Conservation (phyloP, 352 stramenopile genomes). For the Pythium grandisporangium region DNA sequence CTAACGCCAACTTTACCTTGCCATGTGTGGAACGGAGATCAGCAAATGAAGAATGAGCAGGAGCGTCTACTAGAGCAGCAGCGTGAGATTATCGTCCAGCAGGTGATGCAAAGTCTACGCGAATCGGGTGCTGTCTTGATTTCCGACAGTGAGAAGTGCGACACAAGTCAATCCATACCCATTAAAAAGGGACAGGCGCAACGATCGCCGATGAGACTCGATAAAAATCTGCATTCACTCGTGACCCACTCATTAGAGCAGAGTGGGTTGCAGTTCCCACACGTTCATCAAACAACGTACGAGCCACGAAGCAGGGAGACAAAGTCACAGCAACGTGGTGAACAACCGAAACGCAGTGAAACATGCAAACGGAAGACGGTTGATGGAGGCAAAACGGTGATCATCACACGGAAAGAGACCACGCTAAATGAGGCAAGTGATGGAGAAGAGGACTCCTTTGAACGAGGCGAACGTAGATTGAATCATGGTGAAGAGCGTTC, state of each 20-base stretch:
- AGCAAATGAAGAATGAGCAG: constrained; percentile 31
- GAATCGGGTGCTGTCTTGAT: constrained; percentile 9
- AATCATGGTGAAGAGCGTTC: too few relatives aligned
- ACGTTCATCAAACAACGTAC: constrained; percentile 22
- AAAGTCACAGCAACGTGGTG: too few relatives aligned
- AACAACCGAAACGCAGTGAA: too few relatives aligned
- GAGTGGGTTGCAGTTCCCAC: constrained; percentile 46
- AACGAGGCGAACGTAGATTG: too few relatives aligned
- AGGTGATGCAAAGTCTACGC: constrained; percentile 45
- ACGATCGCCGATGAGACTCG: constrained; percentile 9
- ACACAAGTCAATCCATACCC: background rate
- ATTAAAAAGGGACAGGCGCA: background rate
- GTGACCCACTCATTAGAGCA: constrained; percentile 52
- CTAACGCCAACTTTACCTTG: too few relatives aligned
- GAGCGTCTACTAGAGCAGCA: constrained; percentile 38
- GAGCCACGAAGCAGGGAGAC: too few relatives aligned
- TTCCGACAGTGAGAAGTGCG: background rate
- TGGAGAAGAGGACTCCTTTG: too few relatives aligned
- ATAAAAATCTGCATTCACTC: constrained; percentile 41
- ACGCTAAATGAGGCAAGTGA: too few relatives aligned
- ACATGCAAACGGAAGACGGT: too few relatives aligned
- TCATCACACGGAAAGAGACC: constrained; percentile 3
- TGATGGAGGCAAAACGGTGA: constrained; percentile 1
- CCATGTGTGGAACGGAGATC: too few relatives aligned
- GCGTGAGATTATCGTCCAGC: constrained; percentile 43